Evolutionary conservation across 148 eudicot species (phyloP).

Genomic region (Cornus suecica): DNA sequence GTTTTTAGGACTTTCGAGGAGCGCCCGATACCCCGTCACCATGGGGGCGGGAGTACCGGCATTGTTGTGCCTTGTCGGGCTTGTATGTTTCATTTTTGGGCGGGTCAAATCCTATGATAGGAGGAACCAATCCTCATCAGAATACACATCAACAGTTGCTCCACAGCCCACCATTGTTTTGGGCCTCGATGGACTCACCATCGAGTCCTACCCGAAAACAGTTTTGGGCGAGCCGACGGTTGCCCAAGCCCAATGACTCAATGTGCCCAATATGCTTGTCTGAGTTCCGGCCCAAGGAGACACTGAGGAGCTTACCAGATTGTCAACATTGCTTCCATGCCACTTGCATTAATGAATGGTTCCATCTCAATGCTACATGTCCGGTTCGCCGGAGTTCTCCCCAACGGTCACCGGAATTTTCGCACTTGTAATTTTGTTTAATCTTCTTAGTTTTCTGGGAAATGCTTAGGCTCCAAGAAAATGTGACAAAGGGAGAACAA

Average conservation of each 20-base stretch:
- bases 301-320: constrained; percentile 43
- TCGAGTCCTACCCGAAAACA: constrained; percentile 55
- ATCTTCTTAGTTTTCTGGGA: not conserved
- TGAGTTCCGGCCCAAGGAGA: constrained; percentile 52
- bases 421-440: not conserved
- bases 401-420: not conserved
- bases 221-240: constrained; percentile 52
- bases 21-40: constrained; percentile 24
- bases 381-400: constrained; percentile 58
- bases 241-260: constrained; percentile 44
- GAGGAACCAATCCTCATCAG: not conserved
- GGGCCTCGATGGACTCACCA: constrained; percentile 42
- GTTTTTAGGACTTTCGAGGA: constrained; percentile 27
- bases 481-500: not conserved
- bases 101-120: constrained; percentile 1
- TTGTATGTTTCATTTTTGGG: constrained; percentile 22
- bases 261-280: constrained; percentile 55
- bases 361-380: constrained; percentile 44
- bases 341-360: constrained; percentile 68
- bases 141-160: not conserved
- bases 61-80: constrained; percentile 12
- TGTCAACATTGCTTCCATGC: constrained; percentile 67
- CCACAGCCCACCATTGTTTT: constrained; percentile 10
- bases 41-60: constrained; percentile 33
- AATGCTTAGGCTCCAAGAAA: not conserved